Evolutionary conservation across 441 rosid genomes (phyloP).

Genomic region (Pelargonium fulgidum): DNA sequence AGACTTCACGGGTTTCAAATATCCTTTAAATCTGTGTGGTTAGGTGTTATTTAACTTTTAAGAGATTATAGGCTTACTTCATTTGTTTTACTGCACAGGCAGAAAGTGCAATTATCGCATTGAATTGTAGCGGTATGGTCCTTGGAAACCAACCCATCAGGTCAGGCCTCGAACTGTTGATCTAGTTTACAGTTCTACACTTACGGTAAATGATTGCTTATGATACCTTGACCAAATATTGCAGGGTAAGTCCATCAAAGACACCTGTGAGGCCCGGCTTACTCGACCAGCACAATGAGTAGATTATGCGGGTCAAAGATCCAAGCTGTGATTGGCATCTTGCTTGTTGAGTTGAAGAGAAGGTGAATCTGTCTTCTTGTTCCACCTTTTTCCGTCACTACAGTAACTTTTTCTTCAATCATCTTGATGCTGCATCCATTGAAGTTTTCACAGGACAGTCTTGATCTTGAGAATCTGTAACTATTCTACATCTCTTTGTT

Average conservation of each 20-base stretch:
- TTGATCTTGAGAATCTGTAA: background rate
- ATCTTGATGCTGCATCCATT: background rate
- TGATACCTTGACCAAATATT: background rate
- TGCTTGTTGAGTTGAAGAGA: background rate
- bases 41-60: constrained; percentile 16
- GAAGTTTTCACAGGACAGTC: background rate
- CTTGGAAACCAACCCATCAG: constrained; percentile 21
- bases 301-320: too few species aligned
- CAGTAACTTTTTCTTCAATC: background rate
- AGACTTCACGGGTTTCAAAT: background rate
- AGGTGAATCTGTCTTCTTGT: too few species aligned
- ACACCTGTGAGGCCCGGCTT: constrained; percentile 22
- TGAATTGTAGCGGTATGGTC: constrained; percentile 42
- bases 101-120: constrained; percentile 54
- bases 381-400: background rate
- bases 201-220: background rate
- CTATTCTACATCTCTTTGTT: background rate
- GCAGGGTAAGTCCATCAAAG: constrained; percentile 24
- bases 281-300: constrained; percentile 9
- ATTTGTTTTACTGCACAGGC: constrained; percentile 34
- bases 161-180: background rate
- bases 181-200: background rate
- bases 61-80: too few species aligned
- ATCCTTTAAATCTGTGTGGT: background rate
- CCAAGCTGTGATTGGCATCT: background rate